Base-by-base conservation (phyloP, 2,329 filamentous ascomycete species). In the Fusarium dimerum region DNA sequence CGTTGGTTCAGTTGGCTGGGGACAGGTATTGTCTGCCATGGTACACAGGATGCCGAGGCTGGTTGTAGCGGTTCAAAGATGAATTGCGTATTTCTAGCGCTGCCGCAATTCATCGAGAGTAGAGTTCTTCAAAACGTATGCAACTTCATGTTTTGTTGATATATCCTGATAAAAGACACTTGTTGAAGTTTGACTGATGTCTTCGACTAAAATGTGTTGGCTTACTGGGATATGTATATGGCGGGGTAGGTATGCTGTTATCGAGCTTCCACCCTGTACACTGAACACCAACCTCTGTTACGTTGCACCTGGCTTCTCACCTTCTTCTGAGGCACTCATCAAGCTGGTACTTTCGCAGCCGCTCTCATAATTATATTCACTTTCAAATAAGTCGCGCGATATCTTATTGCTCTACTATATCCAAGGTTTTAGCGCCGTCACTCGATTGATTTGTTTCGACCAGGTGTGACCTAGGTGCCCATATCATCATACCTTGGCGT, bases 1-100 rank as follows among this genome's bases (percentile, higher is more conserved):
- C 78, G 78, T 75, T 46, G 77, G 76, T 63, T 80, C 78, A 34
- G 71, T 60, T 56, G 68, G 63, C 30, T 66, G 60, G 11, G 76
- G 75, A 57, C 78, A 80, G 43, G 69, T 69, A 51, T 76, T 73
- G 45, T 65, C 63, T 46, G 69, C 62, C 76, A 78, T 78, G 39
- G 36, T 56, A 43, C 43, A 38, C 38, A 17, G 40, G 41, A 15
- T 40, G n/a, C n/a, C 4, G 17, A 40, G 39, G 39, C n/a, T 40
- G n/a, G 39, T 40, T 40, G n/a, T 40, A 16, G 9, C 20, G 7
- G 20, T 7, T 26, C 20, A 7, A 7, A 26, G 20, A 26, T 26
- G 20, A 26, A 26, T 26, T 26, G 7, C 5, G 7, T 7, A 7
- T 26, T 26, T 26, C 20, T 26, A 26, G 7, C 7, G 20, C 20